Percentiles rank a stretch among this genome's conserved stretches.
Conservation (phyloP, 768 basidiomycete genomes). For the Boletus insuetus region DNA sequence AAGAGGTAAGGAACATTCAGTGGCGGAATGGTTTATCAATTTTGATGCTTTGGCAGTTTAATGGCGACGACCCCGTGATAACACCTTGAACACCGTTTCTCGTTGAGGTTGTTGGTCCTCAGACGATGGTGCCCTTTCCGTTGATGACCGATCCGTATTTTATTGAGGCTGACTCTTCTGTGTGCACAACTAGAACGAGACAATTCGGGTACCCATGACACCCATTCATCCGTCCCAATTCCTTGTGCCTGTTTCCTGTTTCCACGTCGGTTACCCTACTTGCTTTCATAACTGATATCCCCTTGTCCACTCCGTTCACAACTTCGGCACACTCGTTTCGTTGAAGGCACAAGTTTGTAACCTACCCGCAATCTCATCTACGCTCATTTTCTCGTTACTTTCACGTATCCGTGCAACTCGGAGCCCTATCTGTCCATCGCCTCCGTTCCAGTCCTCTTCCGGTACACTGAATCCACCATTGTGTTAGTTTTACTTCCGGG, state of each 20-base stretch:
- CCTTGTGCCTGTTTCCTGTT: slow-evolving; percentile 19
- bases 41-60: slow-evolving; percentile 20
- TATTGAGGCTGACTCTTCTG: slow-evolving; percentile 23
- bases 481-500: slow-evolving; percentile 21
- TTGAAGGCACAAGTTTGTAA: slow-evolving; percentile 34
- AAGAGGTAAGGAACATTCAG: slow-evolving; percentile 62
- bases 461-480: slow-evolving; percentile 18
- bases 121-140: slow-evolving; percentile 3
- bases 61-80: slow-evolving; percentile 35
- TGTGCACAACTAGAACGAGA: slow-evolving; percentile 26
- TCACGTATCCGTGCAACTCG: slow-evolving; percentile 14
- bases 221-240: slow-evolving; percentile 13
- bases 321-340: slow-evolving; percentile 25
- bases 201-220: slow-evolving; percentile 28
- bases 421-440: slow-evolving; percentile 11
- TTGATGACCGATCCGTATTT: slow-evolving; percentile 14
- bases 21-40: not conserved
- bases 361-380: slow-evolving; percentile 30
- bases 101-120: slow-evolving; percentile 8
- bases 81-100: not conserved
- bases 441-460: slow-evolving; percentile 10
- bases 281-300: slow-evolving; percentile 32
- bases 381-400: slow-evolving; percentile 29
- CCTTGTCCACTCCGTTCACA: slow-evolving; percentile 13
- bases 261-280: slow-evolving; percentile 28